phyloP scores from a whole-genome alignment of 768 basidiomycete species.

The Suillus subluteus region DNA sequence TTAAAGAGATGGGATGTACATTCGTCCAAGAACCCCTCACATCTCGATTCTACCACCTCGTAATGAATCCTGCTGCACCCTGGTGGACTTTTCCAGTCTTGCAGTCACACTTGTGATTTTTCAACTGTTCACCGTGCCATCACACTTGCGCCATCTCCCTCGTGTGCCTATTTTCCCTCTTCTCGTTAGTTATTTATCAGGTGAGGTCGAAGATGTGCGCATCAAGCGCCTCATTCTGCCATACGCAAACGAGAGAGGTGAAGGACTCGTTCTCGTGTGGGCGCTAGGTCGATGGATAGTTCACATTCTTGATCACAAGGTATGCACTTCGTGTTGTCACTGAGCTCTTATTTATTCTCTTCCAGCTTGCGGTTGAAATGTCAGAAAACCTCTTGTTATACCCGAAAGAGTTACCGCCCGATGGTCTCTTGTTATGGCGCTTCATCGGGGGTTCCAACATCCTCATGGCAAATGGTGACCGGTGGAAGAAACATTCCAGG shows the following conservation, averaged over 20 bases:
- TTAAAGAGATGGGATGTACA: neutral
- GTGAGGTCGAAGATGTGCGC: conserved; percentile 40
- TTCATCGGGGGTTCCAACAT: conserved; percentile 40
- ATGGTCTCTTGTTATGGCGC: conserved; percentile 40
- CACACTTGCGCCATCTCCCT: conserved; percentile 39
- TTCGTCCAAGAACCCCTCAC: neutral
- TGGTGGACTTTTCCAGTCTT: neutral
- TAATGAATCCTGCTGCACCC: neutral
- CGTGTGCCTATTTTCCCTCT: conserved; percentile 35
- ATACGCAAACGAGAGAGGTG: conserved; percentile 32
- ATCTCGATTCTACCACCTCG: neutral
- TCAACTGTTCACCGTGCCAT: conserved; percentile 23
- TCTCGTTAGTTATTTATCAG: conserved; percentile 37
- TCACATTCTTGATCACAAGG: conserved; percentile 42
- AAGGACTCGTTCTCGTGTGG: conserved; percentile 42
- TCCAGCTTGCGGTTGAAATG: conserved; percentile 19
- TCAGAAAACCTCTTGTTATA: conserved; percentile 19
- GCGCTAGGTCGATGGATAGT: conserved; percentile 45
- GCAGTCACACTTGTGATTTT: neutral
- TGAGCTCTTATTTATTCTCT: neutral
- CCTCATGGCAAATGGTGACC: conserved; percentile 42
- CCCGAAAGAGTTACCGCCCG: conserved; percentile 30
- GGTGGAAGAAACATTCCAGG: conserved; percentile 41
- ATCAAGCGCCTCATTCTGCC: conserved; percentile 40
- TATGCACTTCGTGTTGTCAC: conserved; percentile 10